These are phyloP conservation scores for Pestalotiopsis sp. DNA, from an alignment of 2,329 filamentous ascomycete genomes.

Conservation along the genomic window DNA sequence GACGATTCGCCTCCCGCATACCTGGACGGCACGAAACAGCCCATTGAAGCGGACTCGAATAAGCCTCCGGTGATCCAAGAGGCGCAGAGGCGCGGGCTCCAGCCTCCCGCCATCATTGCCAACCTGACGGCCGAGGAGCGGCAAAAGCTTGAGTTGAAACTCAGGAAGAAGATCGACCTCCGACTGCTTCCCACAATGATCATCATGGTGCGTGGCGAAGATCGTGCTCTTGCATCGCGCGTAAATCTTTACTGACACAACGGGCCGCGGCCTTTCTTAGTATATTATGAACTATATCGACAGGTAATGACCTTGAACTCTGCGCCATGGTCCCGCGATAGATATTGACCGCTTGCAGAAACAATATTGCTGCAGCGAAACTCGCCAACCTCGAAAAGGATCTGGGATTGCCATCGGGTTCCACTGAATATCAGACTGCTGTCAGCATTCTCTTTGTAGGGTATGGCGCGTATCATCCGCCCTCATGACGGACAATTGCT, in stretches of 20 bases:
- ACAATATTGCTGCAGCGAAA: slow-evolving; percentile 59
- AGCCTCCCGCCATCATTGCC: slow-evolving; percentile 37
- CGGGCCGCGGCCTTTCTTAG: background rate
- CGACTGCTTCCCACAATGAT: slow-evolving; percentile 69
- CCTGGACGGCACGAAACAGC: slow-evolving; percentile 8
- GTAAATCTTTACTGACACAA: background rate
- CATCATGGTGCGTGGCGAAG: slow-evolving; percentile 47
- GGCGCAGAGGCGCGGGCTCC: slow-evolving; percentile 27
- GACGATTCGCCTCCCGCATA: slow-evolving; percentile 10
- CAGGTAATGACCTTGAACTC: slow-evolving; percentile 26
- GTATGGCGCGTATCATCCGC: slow-evolving; percentile 27
- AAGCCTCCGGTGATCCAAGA: slow-evolving; percentile 2
- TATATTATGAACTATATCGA: slow-evolving; percentile 73
- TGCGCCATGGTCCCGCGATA: background rate
- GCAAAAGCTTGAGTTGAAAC: slow-evolving; percentile 51
- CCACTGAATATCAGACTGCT: slow-evolving; percentile 43
- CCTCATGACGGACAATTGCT: slow-evolving; percentile 1
- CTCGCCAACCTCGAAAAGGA: slow-evolving; percentile 49
- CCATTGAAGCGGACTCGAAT: background rate
- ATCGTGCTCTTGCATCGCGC: too few species aligned
- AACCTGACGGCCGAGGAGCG: slow-evolving; percentile 55
- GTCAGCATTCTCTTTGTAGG: slow-evolving; percentile 56
- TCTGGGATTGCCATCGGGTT: slow-evolving; percentile 31
- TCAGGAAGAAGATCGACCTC: slow-evolving; percentile 67
- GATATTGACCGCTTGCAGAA: slow-evolving; percentile 33